A percentile compares a stretch with the other conserved stretches of the same genome.
Evolutionary conservation across 352 stramenopile species (phyloP).

Genomic region (Achlya hypogyna): DNA sequence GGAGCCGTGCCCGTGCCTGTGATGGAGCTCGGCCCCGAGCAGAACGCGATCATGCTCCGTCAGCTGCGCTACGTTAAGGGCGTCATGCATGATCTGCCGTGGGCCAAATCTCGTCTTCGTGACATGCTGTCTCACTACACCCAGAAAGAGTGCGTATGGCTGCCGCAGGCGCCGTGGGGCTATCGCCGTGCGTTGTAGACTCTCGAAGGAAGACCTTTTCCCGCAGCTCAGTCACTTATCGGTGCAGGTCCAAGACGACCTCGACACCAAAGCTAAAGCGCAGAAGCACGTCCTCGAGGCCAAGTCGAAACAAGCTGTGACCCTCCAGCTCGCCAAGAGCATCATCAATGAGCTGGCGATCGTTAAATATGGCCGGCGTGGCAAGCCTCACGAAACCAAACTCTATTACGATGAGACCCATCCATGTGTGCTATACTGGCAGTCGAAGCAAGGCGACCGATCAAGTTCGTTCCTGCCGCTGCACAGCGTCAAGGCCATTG

Average conservation of each 20-base stretch:
- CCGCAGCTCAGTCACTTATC: slow-evolving; percentile 65
- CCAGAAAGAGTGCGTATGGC: slow-evolving; percentile 33
- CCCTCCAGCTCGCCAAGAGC: slow-evolving; percentile 44
- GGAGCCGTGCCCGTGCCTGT: slow-evolving; percentile 11
- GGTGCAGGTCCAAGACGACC: slow-evolving; percentile 53
- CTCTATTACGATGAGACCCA: slow-evolving; percentile 56
- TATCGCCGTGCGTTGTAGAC: not conserved
- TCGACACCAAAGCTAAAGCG: slow-evolving; percentile 32
- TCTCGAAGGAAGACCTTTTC: slow-evolving; percentile 67
- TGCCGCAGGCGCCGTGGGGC: not conserved
- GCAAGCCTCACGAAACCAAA: slow-evolving; percentile 61
- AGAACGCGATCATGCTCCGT: slow-evolving; percentile 71
- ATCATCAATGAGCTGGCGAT: slow-evolving; percentile 59
- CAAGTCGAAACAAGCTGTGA: slow-evolving; percentile 52
- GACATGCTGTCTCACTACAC: slow-evolving; percentile 59
- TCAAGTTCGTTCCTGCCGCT: slow-evolving; percentile 49
- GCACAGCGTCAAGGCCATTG: slow-evolving; percentile 24
- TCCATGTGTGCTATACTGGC: slow-evolving; percentile 60
- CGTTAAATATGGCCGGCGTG: slow-evolving; percentile 60
- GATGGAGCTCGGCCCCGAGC: slow-evolving; percentile 53
- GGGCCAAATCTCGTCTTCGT: slow-evolving; percentile 62
- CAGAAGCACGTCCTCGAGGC: slow-evolving; percentile 32
- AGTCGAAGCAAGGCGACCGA: slow-evolving; percentile 65
- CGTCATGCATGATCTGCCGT: slow-evolving; percentile 77
- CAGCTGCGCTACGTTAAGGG: slow-evolving; percentile 76